phyloP scores from a whole-genome alignment of 768 basidiomycete species.

The Lactifluus hygrophoroides region DNA sequence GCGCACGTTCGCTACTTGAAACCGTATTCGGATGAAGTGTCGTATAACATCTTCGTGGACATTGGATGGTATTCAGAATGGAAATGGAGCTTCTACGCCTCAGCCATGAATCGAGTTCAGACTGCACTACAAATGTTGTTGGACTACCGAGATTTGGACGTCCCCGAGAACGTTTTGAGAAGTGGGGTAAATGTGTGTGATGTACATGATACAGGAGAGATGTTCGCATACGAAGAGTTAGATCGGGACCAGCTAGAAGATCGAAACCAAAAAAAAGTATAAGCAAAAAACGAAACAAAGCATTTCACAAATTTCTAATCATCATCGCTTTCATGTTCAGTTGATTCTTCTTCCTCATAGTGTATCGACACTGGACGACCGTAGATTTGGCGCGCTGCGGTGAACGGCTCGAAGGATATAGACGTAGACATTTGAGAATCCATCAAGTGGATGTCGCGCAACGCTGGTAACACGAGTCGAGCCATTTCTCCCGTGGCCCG shows the following conservation, averaged over 20 bases:
- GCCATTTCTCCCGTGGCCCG: constrained; percentile 5
- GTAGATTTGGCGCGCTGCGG: neutral
- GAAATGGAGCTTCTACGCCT: too few relatives aligned
- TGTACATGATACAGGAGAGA: neutral
- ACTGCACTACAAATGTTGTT: neutral
- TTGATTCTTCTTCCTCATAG: neutral
- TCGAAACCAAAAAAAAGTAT: neutral
- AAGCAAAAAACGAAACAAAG: neutral
- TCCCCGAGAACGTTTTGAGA: too few relatives aligned
- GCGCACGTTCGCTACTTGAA: too few relatives aligned
- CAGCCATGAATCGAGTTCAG: too few relatives aligned
- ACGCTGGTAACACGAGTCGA: neutral
- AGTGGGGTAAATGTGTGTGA: neutral
- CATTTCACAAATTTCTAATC: neutral
- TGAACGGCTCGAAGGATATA: constrained; percentile 2
- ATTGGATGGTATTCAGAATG: too few relatives aligned
- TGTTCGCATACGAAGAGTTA: neutral
- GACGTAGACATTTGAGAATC: neutral
- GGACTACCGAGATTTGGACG: too few relatives aligned
- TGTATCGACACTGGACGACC: neutral
- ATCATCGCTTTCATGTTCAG: neutral
- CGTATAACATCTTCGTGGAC: too few relatives aligned
- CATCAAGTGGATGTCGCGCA: constrained; percentile 8
- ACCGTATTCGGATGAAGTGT: too few relatives aligned
- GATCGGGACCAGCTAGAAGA: neutral